phyloP scores from a whole-genome alignment of 495 filamentous ascomycete species.

The Aspergillus steynii region DNA sequence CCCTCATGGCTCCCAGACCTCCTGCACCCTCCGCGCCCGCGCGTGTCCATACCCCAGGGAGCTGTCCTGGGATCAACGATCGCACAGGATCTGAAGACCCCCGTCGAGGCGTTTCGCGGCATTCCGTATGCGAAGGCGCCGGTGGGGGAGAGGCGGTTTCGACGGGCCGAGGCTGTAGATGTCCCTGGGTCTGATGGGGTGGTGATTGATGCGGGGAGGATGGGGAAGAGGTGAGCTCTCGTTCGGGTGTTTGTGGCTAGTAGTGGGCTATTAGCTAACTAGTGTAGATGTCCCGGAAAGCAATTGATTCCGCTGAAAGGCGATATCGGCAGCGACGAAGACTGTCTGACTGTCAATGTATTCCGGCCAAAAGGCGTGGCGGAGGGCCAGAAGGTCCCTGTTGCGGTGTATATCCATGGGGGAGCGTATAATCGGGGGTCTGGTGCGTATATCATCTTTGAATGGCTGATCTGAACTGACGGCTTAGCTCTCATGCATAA shows the following conservation, averaged over 20 bases:
- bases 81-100: constrained; percentile 38
- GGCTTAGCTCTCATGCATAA: constrained; percentile 32
- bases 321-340: constrained; percentile 45
- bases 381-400: constrained; percentile 45
- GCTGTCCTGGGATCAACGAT: constrained; percentile 52
- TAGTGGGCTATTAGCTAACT: too few species aligned
- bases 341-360: constrained; percentile 56
- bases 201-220: constrained; percentile 44
- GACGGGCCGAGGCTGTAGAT: constrained; percentile 34
- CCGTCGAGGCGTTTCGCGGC: constrained; percentile 59
- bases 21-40: constrained; percentile 22
- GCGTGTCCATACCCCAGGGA: constrained; percentile 52
- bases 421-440: constrained; percentile 41
- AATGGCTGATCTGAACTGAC: background rate
- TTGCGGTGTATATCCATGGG: constrained; percentile 54
- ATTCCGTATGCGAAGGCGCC: constrained; percentile 61
- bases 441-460: background rate
- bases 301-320: constrained; percentile 13
- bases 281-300: constrained; percentile 17
- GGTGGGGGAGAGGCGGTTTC: constrained; percentile 56
- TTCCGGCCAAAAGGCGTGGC: constrained; percentile 42
- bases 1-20: constrained; percentile 13
- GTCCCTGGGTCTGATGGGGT: constrained; percentile 33
- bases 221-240: constrained; percentile 20
- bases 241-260: background rate